Percentiles rank a stretch among this genome's conserved stretches.
Evolutionary conservation across 202 grass and related monocot genomes (phyloP).

Genomic region (Schoenoplectus tabernaemontani): DNA sequence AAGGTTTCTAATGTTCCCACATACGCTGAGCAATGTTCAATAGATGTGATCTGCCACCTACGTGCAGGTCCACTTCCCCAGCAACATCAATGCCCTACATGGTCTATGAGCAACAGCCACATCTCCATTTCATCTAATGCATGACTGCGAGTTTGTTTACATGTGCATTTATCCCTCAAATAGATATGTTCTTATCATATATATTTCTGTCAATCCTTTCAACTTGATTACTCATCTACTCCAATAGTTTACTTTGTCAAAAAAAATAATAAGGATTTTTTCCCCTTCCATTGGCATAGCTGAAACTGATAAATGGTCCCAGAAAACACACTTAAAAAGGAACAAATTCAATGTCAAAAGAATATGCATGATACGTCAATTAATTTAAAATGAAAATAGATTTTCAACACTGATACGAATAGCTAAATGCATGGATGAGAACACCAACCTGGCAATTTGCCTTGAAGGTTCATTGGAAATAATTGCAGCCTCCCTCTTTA

Average conservation of each 20-base stretch:
- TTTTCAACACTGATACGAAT: background rate
- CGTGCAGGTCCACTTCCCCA: conserved; percentile 80
- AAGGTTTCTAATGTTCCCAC: conserved; percentile 92
- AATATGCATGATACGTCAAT: background rate
- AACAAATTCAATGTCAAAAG: background rate
- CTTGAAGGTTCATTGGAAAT: conserved; percentile 32
- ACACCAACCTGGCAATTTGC: conserved; percentile 36
- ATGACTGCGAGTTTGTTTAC: conserved; percentile 39
- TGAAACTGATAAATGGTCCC: background rate
- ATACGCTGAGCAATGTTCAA: conserved; percentile 70
- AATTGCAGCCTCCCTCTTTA: conserved; percentile 28
- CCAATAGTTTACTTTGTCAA: background rate
- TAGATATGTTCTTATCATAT: background rate
- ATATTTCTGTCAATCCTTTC: background rate
- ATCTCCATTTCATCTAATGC: conserved; percentile 81
- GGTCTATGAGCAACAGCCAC: conserved; percentile 60
- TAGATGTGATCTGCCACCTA: conserved; percentile 62
- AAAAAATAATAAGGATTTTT: background rate
- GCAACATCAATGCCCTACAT: conserved; percentile 77
- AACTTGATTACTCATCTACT: background rate
- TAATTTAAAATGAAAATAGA: background rate
- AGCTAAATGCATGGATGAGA: background rate
- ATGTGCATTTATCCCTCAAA: background rate
- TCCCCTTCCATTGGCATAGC: background rate
- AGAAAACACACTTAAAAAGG: background rate